Evolutionary conservation across 345 rosid species (phyloP), one percentile per base, ranked within the genome.

Genomic region (Citrus australasica): DNA sequence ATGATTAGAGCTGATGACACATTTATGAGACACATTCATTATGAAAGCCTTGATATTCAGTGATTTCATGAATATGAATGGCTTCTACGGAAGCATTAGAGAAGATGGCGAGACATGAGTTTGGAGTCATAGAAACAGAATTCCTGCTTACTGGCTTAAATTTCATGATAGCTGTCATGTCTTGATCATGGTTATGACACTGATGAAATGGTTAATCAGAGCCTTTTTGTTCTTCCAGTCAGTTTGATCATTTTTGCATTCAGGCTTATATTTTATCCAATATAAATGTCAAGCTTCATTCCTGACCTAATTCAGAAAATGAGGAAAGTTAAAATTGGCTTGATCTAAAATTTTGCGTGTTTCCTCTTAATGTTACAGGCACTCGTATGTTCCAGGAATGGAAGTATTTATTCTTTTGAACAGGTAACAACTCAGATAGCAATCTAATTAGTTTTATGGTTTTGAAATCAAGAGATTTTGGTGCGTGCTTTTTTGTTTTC

Each of bases 351-450:
- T 3, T 37, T 35, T 17, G n/a, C 17, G 3, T 27, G 58, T 61
- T 60, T 35, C 9, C 51, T 48, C 84, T 19, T 66, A 68, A 76
- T 81, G 16, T 67, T 83, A 65, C 82, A 96, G 99, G 89, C 89
- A 78, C 88, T 96, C n/a, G 65, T 96, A 78, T 91, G 97, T 80
- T 92, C 94, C 70, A 92, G 95, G 81, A 90, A 87, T 80, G 98
- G 98, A 86, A 88, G 87, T 76, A 80, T 96, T 22, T 90, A 90
- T 80, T 90, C 97, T 25, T 84, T 94, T 66, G 89, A 91, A 64
- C 79, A 79, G 92, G 98, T 95, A 86, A 77, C 76, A 24, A 46
- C 67, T 59, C 73, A 9, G 25, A 58, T 33, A 17, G 53, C 51
- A 46, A 46, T 3, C 51, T 46, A 46, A 42, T 42, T 42, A 42